Evolutionary conservation across 2,329 filamentous ascomycete genomes (phyloP), one percentile per base, ranked within the genome.

Genomic region (Neobulgaria alba): DNA sequence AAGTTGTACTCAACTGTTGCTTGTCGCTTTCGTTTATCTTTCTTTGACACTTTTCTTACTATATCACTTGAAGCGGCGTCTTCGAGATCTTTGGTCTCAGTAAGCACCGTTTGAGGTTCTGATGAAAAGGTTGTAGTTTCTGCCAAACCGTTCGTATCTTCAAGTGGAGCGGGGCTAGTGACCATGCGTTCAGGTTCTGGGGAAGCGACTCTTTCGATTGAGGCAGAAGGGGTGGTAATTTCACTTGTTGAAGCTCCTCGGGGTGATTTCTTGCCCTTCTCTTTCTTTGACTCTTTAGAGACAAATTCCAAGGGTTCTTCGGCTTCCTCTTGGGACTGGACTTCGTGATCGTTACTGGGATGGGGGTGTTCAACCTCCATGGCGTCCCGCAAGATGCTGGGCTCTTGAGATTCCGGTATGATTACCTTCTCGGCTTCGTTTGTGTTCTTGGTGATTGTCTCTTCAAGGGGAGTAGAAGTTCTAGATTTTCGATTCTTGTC

Each of bases 1-100:
- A 39, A 38, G 10, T 33, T 33, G 4, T 39, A 29, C 33, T 49
- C 46, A 21, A 47, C 33, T 10, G 50, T 54, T 14, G 49, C 38
- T 48, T 58, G 56, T 7, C 54, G 51, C 34, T 58, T 58, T 44
- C 55, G 49, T 43, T 60, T 60, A 18, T 58, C 57, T 36, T 57
- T 54, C 38, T 57, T 59, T n/a, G 52, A 52, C 14, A 29, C 8
- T 10, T 41, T 53, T 30, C 39, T 41, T 16, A 45, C 47, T 7
- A 56, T 31, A 18, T 39, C 35, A 20, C 17, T 31, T 14, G 37
- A 36, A 33, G 19, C 29, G 16, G 12, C 10, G 9, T 33, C 17
- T 23, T 10, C n/a, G n/a, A n/a, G n/a, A n/a, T n/a, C n/a, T n/a
- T n/a, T n/a, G n/a, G n/a, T n/a, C n/a, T n/a, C n/a, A n/a, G n/a